A percentile compares a stretch with the other conserved stretches of the same genome.
phyloP scores from a whole-genome alignment of 208 protist species.

The Tritrichomonas musculus region DNA sequence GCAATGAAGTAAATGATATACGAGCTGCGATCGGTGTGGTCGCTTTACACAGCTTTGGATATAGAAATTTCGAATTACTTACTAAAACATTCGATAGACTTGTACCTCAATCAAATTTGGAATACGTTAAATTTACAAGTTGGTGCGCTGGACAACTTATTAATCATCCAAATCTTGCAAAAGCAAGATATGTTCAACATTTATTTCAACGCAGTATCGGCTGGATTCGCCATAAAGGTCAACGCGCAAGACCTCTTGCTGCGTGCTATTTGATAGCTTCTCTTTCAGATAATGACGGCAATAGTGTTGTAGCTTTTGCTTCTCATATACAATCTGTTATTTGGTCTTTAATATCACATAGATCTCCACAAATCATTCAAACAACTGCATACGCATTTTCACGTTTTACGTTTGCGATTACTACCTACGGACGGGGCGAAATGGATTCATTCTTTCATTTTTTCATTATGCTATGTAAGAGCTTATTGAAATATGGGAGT shows the following conservation, averaged over 20 bases:
- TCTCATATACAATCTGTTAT: neutral
- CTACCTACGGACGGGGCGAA: neutral
- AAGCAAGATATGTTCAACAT: slow-evolving; percentile 19
- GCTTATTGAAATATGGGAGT: neutral
- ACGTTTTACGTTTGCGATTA: neutral
- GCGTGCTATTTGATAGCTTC: neutral
- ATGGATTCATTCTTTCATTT: neutral
- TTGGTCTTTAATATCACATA: neutral
- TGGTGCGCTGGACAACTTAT: neutral
- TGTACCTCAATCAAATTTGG: neutral
- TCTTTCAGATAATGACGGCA: neutral
- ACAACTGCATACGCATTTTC: neutral
- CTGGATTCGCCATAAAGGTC: neutral
- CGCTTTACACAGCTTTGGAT: neutral
- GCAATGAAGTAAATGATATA: neutral
- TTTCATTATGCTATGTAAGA: neutral
- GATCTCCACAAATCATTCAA: neutral
- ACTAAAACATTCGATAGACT: neutral
- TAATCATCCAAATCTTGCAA: neutral
- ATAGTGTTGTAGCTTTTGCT: neutral
- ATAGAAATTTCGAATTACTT: neutral
- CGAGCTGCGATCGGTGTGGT: neutral
- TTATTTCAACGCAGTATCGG: neutral
- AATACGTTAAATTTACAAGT: slow-evolving; percentile 23
- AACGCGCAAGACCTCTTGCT: neutral